phyloP scores from a whole-genome alignment of 495 filamentous ascomycete genomes.

The Penicillium nucicola region DNA sequence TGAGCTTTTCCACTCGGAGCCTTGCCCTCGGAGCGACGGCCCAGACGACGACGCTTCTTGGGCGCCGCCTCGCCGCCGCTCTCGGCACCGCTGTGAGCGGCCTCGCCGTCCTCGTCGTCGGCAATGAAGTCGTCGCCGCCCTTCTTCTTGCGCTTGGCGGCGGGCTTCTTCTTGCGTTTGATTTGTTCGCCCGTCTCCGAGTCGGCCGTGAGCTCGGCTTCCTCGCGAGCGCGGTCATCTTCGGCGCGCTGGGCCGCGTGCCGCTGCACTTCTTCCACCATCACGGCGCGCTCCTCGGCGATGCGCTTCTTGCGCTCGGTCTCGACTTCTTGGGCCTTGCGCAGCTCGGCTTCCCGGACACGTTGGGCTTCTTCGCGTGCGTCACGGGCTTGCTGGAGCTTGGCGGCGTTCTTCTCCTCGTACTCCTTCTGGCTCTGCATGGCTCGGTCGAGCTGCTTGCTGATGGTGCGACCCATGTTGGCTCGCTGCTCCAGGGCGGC shows the following conservation, averaged over 20 bases:
- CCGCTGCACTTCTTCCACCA: slow-evolving; percentile 70
- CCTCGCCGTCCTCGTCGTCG: slow-evolving; percentile 20
- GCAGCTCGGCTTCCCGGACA: slow-evolving; percentile 67
- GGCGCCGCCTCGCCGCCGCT: slow-evolving; percentile 38
- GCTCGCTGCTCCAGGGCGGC: slow-evolving; percentile 89
- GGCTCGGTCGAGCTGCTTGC: slow-evolving; percentile 81
- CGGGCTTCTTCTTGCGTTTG: slow-evolving; percentile 63
- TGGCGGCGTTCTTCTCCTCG: slow-evolving; percentile 86
- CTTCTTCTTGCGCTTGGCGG: slow-evolving; percentile 67
- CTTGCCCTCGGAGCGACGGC: slow-evolving; percentile 55
- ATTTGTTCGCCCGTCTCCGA: slow-evolving; percentile 72
- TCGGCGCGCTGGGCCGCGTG: slow-evolving; percentile 66
- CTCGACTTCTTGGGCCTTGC: slow-evolving; percentile 61
- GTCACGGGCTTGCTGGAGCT: slow-evolving; percentile 71
- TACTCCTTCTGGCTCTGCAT: slow-evolving; percentile 84
- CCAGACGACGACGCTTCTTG: slow-evolving; percentile 51
- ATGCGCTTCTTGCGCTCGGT: slow-evolving; percentile 72
- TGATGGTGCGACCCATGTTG: slow-evolving; percentile 94
- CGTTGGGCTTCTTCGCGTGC: slow-evolving; percentile 72
- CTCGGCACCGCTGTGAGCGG: slow-evolving; percentile 20
- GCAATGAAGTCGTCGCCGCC: slow-evolving; percentile 28
- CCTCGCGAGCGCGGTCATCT: slow-evolving; percentile 65
- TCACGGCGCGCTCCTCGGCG: slow-evolving; percentile 73
- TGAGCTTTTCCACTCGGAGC: slow-evolving; percentile 38
- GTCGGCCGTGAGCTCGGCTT: slow-evolving; percentile 72